phyloP scores from a whole-genome alignment of 2,329 filamentous ascomycete species.

The Metarhizium robertsii region DNA sequence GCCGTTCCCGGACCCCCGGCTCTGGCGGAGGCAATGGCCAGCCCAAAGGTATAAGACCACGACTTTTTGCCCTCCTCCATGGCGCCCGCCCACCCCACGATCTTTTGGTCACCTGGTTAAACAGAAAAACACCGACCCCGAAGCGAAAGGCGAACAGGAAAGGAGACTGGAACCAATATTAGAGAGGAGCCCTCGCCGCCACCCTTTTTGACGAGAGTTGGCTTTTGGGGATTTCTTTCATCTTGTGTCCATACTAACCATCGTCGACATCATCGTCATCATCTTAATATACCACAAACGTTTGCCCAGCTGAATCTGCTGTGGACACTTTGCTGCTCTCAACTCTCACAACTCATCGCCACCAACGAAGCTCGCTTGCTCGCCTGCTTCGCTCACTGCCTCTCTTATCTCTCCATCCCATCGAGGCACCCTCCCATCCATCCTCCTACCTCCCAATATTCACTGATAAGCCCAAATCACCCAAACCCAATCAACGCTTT shows the following conservation, averaged over 20 bases:
- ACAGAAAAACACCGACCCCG: neutral
- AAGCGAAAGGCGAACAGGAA: neutral
- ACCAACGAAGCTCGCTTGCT: neutral
- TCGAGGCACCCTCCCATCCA: neutral
- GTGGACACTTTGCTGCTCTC: conserved; percentile 1
- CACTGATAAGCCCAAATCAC: neutral
- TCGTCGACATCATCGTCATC: neutral
- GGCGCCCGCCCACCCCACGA: neutral
- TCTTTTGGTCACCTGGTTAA: conserved; percentile 2
- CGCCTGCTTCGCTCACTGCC: neutral
- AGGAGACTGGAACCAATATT: neutral
- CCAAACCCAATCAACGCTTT: neutral
- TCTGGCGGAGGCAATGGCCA: neutral
- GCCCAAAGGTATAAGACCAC: conserved; percentile 1
- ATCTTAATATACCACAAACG: conserved; percentile 6
- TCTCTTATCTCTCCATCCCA: neutral
- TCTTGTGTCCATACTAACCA: conserved; percentile 3
- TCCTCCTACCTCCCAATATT: neutral
- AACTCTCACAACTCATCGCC: neutral
- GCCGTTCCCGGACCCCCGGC: conserved; percentile 6
- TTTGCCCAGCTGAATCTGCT: conserved; percentile 4
- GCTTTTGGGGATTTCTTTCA: conserved; percentile 1
- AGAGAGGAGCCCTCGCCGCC: conserved; percentile 1
- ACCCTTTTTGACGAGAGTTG: neutral
- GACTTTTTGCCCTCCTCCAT: neutral